Percentiles rank a stretch among this genome's conserved stretches.
phyloP scores from a whole-genome alignment of 2,329 filamentous ascomycete species.

The Pseudogymnoascus sp. region DNA sequence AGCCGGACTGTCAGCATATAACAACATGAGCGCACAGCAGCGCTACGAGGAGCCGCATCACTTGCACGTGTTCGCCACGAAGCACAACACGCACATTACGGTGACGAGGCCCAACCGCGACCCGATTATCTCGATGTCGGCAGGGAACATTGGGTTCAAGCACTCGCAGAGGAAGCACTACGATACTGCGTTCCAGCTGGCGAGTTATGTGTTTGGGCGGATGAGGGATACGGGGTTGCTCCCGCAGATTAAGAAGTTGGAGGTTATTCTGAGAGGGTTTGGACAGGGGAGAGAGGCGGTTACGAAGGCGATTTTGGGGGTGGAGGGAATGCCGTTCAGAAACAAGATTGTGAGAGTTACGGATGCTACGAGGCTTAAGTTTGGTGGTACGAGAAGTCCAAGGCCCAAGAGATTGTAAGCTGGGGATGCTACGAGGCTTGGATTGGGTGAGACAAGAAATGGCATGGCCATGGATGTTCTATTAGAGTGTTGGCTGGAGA shows the following conservation, averaged over 20 bases:
- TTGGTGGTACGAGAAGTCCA: slow-evolving; percentile 84
- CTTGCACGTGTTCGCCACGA: slow-evolving; percentile 77
- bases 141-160: slow-evolving; percentile 86
- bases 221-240: slow-evolving; percentile 77
- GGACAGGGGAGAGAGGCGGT: slow-evolving; percentile 82
- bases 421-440: slow-evolving; percentile 28
- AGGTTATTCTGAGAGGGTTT: slow-evolving; percentile 79
- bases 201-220: slow-evolving; percentile 72
- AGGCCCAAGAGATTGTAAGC: slow-evolving; percentile 70
- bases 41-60: slow-evolving; percentile 61
- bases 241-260: slow-evolving; percentile 66
- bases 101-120: slow-evolving; percentile 75
- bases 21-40: slow-evolving; percentile 20
- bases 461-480: not conserved
- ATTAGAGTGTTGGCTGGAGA: not conserved
- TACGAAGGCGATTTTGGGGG: slow-evolving; percentile 79
- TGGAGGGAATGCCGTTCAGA: slow-evolving; percentile 70
- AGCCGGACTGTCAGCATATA: slow-evolving; percentile 14
- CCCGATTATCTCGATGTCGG: slow-evolving; percentile 70
- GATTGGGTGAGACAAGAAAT: not conserved
- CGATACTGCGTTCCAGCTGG: slow-evolving; percentile 87
- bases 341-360: slow-evolving; percentile 70
- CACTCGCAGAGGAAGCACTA: slow-evolving; percentile 75
- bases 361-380: slow-evolving; percentile 86
- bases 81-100: slow-evolving; percentile 94